phyloP scores from a whole-genome alignment of 2,329 filamentous ascomycete genomes.

The Epichloe bromicola region DNA sequence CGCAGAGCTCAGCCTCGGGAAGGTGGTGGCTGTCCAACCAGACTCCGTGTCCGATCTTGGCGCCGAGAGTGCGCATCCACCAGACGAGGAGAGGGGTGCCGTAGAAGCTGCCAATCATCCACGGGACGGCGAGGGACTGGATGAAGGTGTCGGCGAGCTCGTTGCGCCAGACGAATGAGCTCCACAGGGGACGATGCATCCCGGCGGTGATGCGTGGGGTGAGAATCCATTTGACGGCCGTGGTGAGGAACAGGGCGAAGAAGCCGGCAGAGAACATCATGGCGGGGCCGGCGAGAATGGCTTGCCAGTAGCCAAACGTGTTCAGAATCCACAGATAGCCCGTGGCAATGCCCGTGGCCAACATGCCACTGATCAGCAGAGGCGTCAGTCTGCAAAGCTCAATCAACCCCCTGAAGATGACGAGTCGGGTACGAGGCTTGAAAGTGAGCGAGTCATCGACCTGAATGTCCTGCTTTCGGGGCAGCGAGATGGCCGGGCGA shows the following conservation, averaged over 20 bases:
- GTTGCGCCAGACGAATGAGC: conserved; percentile 13
- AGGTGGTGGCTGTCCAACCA: conserved; percentile 13
- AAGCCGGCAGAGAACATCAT: conserved; percentile 5
- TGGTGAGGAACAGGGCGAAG: conserved; percentile 4
- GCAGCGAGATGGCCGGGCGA: conserved; percentile 10
- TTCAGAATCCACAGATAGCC: conserved; percentile 6
- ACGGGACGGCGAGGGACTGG: conserved; percentile 17
- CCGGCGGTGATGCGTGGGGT: conserved; percentile 9
- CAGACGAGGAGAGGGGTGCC: conserved; percentile 10
- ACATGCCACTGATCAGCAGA: conserved; percentile 5
- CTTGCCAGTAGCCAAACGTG: conserved; percentile 7
- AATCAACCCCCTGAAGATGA: conserved; percentile 6
- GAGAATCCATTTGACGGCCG: conserved; percentile 10
- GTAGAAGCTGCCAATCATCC: conserved; percentile 8
- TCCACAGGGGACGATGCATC: conserved; percentile 12
- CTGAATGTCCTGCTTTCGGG: conserved; percentile 6
- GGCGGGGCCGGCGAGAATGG: conserved; percentile 6
- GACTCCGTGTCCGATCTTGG: conserved; percentile 11
- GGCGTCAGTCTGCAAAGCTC: conserved; percentile 9
- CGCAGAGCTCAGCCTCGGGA: conserved; percentile 10
- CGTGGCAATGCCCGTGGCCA: conserved; percentile 2
- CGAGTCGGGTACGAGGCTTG: conserved; percentile 7
- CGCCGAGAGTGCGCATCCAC: conserved; percentile 10
- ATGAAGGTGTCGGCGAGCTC: conserved; percentile 49
- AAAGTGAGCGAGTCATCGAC: conserved; percentile 10